Conservation (phyloP, 768 basidiomycete genomes). For the Boletus speciosus region DNA sequence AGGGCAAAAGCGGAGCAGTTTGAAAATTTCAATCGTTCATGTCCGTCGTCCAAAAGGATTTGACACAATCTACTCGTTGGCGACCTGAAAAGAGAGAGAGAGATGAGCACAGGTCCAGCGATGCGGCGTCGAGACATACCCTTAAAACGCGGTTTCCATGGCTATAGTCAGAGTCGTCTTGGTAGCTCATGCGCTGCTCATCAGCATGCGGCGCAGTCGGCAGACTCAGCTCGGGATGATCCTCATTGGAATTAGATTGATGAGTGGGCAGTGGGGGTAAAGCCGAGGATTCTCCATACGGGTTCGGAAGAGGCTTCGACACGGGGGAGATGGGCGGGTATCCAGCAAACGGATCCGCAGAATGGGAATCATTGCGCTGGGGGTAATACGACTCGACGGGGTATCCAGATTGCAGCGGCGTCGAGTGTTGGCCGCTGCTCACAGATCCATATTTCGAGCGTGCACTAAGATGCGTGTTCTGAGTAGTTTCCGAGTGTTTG, state of each 20-base stretch:
- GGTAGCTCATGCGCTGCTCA: conserved; percentile 29
- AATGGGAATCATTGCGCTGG: conserved; percentile 17
- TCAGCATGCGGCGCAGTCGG: conserved; percentile 10
- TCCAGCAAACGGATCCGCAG: conserved; percentile 30
- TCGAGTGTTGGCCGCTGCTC: conserved; percentile 14
- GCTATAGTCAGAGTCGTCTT: conserved; percentile 28
- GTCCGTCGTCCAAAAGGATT: neutral
- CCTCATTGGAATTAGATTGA: conserved; percentile 16
- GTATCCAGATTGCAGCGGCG: conserved; percentile 25
- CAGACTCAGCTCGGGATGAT: neutral
- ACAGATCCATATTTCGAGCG: conserved; percentile 23
- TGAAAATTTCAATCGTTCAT: neutral
- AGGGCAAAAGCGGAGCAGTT: neutral
- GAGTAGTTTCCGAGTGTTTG: conserved; percentile 25
- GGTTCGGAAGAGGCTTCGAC: conserved; percentile 17
- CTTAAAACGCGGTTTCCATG: conserved; percentile 28
- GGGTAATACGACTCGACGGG: conserved; percentile 25
- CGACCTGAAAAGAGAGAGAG: conserved; percentile 5
- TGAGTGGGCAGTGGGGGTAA: conserved; percentile 11
- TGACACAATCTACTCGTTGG: conserved; percentile 10
- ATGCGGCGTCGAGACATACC: conserved; percentile 15
- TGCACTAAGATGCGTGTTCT: conserved; percentile 23
- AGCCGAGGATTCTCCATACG: conserved; percentile 8
- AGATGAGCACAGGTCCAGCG: neutral
- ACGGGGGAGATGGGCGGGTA: conserved; percentile 13